These are phyloP conservation scores for Calendula officinalis DNA, from an alignment of 129 eudicot genomes.

Conservation along the genomic window DNA sequence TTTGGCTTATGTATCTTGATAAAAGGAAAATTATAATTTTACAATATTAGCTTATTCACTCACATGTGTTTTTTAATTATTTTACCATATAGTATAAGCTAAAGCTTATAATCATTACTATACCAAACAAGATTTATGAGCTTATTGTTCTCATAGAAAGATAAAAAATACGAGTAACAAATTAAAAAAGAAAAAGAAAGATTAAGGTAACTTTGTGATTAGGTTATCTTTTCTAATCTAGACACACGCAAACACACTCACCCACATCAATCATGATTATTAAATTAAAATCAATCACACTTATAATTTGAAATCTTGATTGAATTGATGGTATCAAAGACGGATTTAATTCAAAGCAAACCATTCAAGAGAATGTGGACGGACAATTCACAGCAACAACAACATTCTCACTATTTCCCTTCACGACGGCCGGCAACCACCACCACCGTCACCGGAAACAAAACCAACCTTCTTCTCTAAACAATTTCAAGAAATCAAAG, in stretches of 20 bases:
- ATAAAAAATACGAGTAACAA: no score
- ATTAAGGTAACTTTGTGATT: conserved; percentile 20
- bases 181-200: not conserved
- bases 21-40: no score
- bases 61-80: no score
- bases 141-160: no score
- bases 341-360: conserved; percentile 4
- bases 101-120: no score
- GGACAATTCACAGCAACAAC: conserved; percentile 32
- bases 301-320: conserved; percentile 5
- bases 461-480: conserved; percentile 12
- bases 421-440: conserved; percentile 22
- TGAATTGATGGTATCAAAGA: not conserved
- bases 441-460: conserved; percentile 15
- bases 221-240: conserved; percentile 11
- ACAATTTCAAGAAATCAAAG: conserved; percentile 6
- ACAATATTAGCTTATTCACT: no score
- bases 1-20: no score
- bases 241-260: not conserved
- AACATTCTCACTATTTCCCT: conserved; percentile 3
- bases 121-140: no score
- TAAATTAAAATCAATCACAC: not conserved
- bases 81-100: no score
- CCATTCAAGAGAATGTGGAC: conserved; percentile 22
- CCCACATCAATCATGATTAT: not conserved